Evolutionary conservation across 768 basidiomycete genomes (phyloP), one percentile per base, ranked within the genome.

Genomic region (Tephrocybe sp.): DNA sequence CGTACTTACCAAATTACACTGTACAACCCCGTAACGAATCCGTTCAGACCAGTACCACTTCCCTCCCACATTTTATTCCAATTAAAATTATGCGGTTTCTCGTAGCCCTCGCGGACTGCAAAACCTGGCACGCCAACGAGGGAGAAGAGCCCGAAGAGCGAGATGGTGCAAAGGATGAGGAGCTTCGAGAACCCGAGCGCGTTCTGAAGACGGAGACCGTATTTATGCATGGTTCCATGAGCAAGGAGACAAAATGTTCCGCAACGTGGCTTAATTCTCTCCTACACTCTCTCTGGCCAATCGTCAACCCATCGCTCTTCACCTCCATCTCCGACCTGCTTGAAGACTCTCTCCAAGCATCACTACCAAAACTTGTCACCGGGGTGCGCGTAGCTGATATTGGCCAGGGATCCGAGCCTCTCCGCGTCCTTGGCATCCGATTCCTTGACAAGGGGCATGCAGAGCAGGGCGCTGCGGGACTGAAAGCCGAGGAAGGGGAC

Each of bases 341-440:
- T 4, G 81, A 83, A 64, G 79, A 80, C 56, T 72, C 78, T 15
- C 75, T 83, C 59, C 79, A 81, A 62, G 68, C 76, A 16, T 71
- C 76, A 3, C 71, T 79, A 13, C 79, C 79, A 0, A 72, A 69
- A 29, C 62, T 79, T 34, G 65, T 80, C 22, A 68, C 76, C 33
- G 76, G 84, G 3, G 86, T 92, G 25, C 78, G 85, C 12, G 80
- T 92, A 42, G 78, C 80, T 10, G 86, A 90, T 61, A 65, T 91
- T 19, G 83, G 83, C 0, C 77, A 85, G 53, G 85, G 88, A 8
- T 72, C 75, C 1, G 84, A 87, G 60, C 78, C 88, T 0, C 66
- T 88, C 16, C 78, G 86, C 10, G 79, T 92, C 58, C 75, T 87
- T 31, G 78, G 79, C 24, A 82, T 90, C 49, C 79, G 84, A 15